Evolutionary conservation across 305 asterid species (phyloP), one percentile per base, ranked within the genome.

Genomic region (Fraxinus ornus): DNA sequence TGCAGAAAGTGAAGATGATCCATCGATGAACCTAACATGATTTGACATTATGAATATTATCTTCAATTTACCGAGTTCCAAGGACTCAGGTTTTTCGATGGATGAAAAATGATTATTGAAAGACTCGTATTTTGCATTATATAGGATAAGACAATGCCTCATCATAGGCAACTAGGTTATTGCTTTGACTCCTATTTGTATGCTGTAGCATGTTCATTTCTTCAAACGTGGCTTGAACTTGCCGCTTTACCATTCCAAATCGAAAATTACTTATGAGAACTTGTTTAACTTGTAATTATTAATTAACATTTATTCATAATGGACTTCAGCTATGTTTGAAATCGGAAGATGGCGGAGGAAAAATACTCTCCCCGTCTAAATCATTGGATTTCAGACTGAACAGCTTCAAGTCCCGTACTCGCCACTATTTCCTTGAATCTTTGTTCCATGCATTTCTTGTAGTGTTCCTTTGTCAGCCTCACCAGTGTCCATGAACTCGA

Each of bases 291-390:
- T 55, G 7, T 33, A 33, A 4, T 3, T 5, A 55, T 17, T 44
- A 49, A n/a, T 36, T 76, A 60, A 81, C 94, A 92, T 91, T 93
- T 91, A 90, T 76, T 90, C 80, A 0, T 89, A 88, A 26, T 92
- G 94, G 83, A 92, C 32, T 80, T 92, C 89, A 0, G 91, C 88
- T 82, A 92, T 83, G 85, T 88, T 92, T 1, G 95, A 92, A 78
- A 74, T 78, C 73, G 94, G 95, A 15, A 86, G 94, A 79, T 92
- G 99, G 77, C 94, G 92, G 78, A 94, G 39, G 91, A 80, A 95
- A 92, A 95, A 94, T 92, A 92, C 97, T 92, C 64, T 95, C 95
- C 95, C 95, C 90, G 60, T 90, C 95, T 21, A 92, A 80, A 83
- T 91, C 93, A n/a, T 85, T 30, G 41, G 26, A 88, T 81, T 83